Evolutionary conservation across 148 eudicot genomes (phyloP).

Genomic region (Linanthus parryae): DNA sequence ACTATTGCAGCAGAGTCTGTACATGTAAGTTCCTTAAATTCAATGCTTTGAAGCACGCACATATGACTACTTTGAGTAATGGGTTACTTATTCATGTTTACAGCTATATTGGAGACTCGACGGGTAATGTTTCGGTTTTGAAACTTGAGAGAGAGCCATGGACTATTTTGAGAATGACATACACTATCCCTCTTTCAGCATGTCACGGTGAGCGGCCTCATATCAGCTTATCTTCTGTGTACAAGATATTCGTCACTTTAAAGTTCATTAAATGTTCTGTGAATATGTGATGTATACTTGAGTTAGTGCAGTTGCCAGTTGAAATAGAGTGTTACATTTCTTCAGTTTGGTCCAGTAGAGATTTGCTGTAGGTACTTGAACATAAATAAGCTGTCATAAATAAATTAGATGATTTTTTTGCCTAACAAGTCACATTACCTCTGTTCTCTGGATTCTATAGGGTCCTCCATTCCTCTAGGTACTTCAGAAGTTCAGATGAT

Average conservation of each 20-base stretch:
- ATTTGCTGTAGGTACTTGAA: not conserved
- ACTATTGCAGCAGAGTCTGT: constrained; percentile 46
- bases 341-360: not conserved
- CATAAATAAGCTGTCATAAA: too few species aligned
- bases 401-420: too few species aligned
- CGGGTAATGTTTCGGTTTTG: constrained; percentile 70
- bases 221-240: not conserved
- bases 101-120: constrained; percentile 77
- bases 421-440: too few species aligned
- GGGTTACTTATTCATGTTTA: constrained; percentile 6
- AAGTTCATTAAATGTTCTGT: too few species aligned
- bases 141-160: constrained; percentile 44
- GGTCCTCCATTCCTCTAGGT: too few species aligned
- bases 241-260: not conserved
- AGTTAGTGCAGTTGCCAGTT: not conserved
- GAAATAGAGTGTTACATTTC: not conserved
- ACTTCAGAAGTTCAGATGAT: too few species aligned
- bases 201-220: constrained; percentile 55
- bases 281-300: too few species aligned
- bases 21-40: constrained; percentile 46
- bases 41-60: not conserved
- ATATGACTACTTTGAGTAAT: not conserved
- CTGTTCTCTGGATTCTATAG: too few species aligned
- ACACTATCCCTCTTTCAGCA: constrained; percentile 67
- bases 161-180: constrained; percentile 54